phyloP scores from a whole-genome alignment of 1,284 basidiomycete genomes.

The Ustilago cynodontis region DNA sequence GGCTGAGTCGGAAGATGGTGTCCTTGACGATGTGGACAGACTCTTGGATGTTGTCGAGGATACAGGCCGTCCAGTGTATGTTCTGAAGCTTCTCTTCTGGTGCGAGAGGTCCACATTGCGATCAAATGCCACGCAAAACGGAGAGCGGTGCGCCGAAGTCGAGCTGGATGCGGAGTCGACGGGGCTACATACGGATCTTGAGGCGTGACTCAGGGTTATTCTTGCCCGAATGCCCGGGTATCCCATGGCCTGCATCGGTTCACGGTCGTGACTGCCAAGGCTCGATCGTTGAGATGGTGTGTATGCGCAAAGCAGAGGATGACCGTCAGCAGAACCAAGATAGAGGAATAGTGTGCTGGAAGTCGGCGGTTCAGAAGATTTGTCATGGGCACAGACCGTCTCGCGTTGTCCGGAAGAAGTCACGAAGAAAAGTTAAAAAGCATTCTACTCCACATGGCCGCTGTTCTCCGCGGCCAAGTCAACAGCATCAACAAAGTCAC shows the following conservation, averaged over 20 bases:
- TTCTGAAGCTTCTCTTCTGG: constrained; percentile 2
- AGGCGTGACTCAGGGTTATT: background rate
- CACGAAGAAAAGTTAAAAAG: background rate
- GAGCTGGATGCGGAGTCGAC: background rate
- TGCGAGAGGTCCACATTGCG: background rate
- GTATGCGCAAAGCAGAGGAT: background rate
- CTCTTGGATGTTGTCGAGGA: background rate
- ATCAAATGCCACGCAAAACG: background rate
- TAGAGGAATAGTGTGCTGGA: background rate
- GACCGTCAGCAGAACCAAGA: background rate
- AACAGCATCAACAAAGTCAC: background rate
- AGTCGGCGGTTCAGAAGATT: constrained; percentile 9
- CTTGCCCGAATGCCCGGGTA: background rate
- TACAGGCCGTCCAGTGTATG: background rate
- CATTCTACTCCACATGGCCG: constrained; percentile 8
- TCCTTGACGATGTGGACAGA: constrained; percentile 9
- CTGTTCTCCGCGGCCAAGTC: constrained; percentile 1
- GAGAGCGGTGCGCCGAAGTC: background rate
- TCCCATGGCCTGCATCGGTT: background rate
- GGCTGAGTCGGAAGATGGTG: constrained; percentile 5
- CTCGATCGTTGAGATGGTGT: background rate
- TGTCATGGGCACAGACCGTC: constrained; percentile 13
- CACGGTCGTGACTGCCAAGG: background rate
- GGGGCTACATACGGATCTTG: background rate
- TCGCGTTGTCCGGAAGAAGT: background rate